Base-by-base conservation (phyloP, 169 alveolate species). In the Plasmodium relictum region DNA sequence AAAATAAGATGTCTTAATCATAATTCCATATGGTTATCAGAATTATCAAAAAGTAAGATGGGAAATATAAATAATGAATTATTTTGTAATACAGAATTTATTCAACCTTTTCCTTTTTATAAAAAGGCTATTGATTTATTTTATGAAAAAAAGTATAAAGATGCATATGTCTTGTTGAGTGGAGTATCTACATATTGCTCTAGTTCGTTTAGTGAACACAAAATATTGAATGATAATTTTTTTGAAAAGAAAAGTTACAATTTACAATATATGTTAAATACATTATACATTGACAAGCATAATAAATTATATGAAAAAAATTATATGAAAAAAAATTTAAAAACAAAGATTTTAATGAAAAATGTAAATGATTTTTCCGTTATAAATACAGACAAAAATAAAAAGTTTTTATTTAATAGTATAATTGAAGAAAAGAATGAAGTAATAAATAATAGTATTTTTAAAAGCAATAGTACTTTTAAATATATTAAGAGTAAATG, bases 1-100 rank as follows among this genome's bases (percentile, higher is more conserved):
- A 61, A 76, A 76, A 62, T 76, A 31, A 62, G 89, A 41, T 76
- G 78, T 24, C 69, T 76, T 20, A 63, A 63, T 76, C 66, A 76
- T 76, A 76, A 62, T 42, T 61, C 89, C 6, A 26, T 76, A 4
- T 76, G 89, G 89, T 39, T 76, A 56, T 39, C 54, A 22, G 89
- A 76, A 56, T 24, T 76, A 39, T 76, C 89, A 2, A 76, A 76
- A 58, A 52, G 89, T 1, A 10, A 54, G 16, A 41, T 24, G 59
- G 63, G 63, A 44, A 74, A 63, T 14, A 42, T 24, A 62, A 62
- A 52, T 22, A 48, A 56, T 5, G 39, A 22, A 48, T 39, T 10
- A 1, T n/a, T 44, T 18, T 31, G 26, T 52, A 18, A 63, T 42
- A 3, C 42, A 18, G 10, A 56, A 76, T 31, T 63, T 6, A 41